Evolutionary conservation across 2,329 filamentous ascomycete species (phyloP), one percentile per base, ranked within the genome.

Genomic region (Arachnopeziza araneosa): DNA sequence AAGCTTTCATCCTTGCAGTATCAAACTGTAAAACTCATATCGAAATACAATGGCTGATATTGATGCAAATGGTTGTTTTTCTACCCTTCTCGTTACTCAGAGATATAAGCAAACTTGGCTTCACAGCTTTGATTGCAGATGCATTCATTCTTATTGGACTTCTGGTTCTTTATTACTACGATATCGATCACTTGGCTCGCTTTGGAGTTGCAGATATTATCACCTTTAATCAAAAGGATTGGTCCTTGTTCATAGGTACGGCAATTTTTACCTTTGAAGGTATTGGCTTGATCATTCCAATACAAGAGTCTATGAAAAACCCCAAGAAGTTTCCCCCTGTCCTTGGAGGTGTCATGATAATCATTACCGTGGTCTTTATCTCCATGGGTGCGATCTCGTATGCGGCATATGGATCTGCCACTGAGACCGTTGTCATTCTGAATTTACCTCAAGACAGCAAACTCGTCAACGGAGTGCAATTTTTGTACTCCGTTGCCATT

Each of bases 261-360:
- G 95, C 96, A 26, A 98, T 99, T 73, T 99, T 99, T 77, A 98
- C 95, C 0, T 99, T 98, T 71, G 95, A 99, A 73, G 95, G 95
- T 26, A 96, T 99, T 63, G 96, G 95, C 14, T 84, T 99, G 54
- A 96, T 99, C 74, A 97, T 99, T 64, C 95, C 96, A 0, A 97
- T 99, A 62, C 96, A 99, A 75, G 93, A 96, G 70, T 96, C 93
- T 23, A 99, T 99, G 95, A 90, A 88, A 72, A 81, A 93, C 50
- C 96, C 93, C 0, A 80, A 87, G 65, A 93, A 96, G 73, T 99
- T 99, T 75, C 92, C 95, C 53, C 83, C 84, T 61, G 93, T 99
- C 54, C 85, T 99, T 65, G 89, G 87, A 55, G 83, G 86, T 50
- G 91, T 99, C 70, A 99, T 99, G 95, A 82, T 97, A 68, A 88